phyloP scores from a whole-genome alignment of 495 filamentous ascomycete species.

The Neurospora tetraspora region DNA sequence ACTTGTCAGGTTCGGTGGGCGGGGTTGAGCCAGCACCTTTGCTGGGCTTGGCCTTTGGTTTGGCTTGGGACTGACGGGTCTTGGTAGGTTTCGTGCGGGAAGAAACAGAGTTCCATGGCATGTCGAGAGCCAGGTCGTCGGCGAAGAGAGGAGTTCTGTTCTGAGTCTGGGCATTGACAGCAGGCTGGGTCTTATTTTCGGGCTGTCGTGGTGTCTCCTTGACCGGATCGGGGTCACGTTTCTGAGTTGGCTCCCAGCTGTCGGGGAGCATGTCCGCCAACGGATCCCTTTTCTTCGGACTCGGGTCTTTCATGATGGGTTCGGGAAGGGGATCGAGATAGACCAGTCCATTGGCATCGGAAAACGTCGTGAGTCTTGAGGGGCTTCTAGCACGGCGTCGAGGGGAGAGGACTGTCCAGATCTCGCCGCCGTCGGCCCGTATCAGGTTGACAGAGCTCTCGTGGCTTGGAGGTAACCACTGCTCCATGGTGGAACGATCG shows the following conservation, averaged over 20 bases:
- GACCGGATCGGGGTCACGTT: neutral
- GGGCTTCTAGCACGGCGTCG: neutral
- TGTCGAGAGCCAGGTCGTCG: neutral
- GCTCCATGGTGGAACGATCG: neutral
- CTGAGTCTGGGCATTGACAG: neutral
- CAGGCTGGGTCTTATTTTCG: neutral
- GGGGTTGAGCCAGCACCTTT: neutral
- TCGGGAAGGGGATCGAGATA: neutral
- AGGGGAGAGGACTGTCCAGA: neutral
- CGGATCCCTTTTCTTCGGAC: neutral
- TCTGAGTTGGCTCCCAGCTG: neutral
- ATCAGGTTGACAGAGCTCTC: neutral
- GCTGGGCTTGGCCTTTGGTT: neutral
- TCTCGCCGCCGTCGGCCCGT: neutral
- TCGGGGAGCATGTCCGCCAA: constrained; percentile 3
- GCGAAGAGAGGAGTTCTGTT: neutral
- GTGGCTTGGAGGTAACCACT: neutral
- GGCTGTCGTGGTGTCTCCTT: neutral
- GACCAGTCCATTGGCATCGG: neutral
- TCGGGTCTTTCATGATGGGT: neutral
- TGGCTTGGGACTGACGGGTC: neutral
- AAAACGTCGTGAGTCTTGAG: neutral
- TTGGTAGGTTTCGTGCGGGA: neutral
- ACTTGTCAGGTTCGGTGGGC: neutral
- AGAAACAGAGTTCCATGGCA: neutral